A percentile compares a stretch with the other conserved stretches of the same genome.
phyloP scores from a whole-genome alignment of 1,139 yeast genomes.

The Pneumocystis jirovecii region DNA sequence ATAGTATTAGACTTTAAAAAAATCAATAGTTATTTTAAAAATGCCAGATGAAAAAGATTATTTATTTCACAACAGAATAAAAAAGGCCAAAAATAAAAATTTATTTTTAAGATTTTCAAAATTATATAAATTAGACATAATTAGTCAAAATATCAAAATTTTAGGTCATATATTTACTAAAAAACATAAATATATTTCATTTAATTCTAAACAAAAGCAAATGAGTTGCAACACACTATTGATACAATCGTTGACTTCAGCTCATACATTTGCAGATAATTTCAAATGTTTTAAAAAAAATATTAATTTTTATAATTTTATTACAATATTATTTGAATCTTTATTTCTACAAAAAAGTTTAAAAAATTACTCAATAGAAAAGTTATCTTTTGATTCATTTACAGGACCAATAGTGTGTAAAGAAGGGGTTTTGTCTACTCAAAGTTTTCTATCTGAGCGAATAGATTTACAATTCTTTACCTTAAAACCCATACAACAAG shows the following conservation, averaged over 20 bases:
- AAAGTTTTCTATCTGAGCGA: not conserved
- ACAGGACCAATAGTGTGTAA: not conserved
- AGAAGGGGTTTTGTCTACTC: not conserved
- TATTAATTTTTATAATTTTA: not conserved
- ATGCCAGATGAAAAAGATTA: not conserved
- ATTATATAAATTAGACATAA: not conserved
- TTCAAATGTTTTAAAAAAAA: not conserved
- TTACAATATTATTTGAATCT: not conserved
- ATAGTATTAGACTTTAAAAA: not conserved
- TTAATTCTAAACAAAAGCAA: not conserved
- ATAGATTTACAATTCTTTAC: not conserved
- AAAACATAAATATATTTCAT: not conserved
- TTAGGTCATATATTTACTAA: not conserved
- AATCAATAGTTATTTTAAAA: not conserved
- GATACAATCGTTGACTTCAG: not conserved
- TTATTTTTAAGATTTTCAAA: not conserved
- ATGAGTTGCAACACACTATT: not conserved
- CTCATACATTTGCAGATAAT: not conserved
- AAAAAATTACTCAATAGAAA: not conserved
- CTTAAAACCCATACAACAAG: not conserved
- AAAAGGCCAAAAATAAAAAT: not conserved
- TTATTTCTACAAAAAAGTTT: not conserved
- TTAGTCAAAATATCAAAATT: not conserved
- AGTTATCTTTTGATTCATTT: not conserved
- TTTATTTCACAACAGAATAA: not conserved